Base-by-base conservation (phyloP, 2,329 filamentous ascomycete genomes). In the Microcyclosporella mali region DNA sequence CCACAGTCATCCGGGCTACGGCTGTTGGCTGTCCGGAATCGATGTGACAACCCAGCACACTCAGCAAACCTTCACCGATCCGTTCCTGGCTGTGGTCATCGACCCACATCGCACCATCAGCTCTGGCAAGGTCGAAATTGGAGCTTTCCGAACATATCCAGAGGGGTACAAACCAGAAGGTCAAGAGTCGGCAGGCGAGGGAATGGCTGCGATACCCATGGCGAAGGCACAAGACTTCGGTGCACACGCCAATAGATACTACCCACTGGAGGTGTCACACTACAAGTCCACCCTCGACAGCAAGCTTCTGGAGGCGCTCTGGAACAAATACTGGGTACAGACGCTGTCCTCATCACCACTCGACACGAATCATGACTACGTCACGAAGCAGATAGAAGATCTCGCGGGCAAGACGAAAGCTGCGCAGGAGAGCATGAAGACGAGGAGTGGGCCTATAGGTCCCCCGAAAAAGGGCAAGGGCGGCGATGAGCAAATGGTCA, bases 241-340 rank as follows among this genome's bases (percentile, higher is more conserved):
- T 49, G 89, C 89, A 1, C 90, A 98, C 63, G 82, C 85, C 11
- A 85, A 79, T 63, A 81, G 85, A 42, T 98, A 98, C 71, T 98
- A 98, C 67, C 76, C 84, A 11, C 77, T 98, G 4, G 85, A 94
- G 49, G 85, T 97, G 11, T 88, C 88, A 25, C 88, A 94, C 67
- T 98, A 88, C 76, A 97, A 97, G 70, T 92, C 86, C 51, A 84
- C 85, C 0, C 81, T 98, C 19, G 92, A 98, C 67, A 77, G 82
- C 2, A 84, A 88, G 56, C 75, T 98, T 17, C 74, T 98, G 4
- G 87, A 94, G 59, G 77, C 88, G 39, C 73, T 98, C 21, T 97
- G 92, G 92, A 95, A 95, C 72, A 97, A 97, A 67, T 98, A 98
- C 73, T 95, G 88, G 92, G 89, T 95, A 27, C 86, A 94, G 60